Conservation (phyloP, 192 early-diverging fungal species). For the Phycomyces blakesleeanus region DNA sequence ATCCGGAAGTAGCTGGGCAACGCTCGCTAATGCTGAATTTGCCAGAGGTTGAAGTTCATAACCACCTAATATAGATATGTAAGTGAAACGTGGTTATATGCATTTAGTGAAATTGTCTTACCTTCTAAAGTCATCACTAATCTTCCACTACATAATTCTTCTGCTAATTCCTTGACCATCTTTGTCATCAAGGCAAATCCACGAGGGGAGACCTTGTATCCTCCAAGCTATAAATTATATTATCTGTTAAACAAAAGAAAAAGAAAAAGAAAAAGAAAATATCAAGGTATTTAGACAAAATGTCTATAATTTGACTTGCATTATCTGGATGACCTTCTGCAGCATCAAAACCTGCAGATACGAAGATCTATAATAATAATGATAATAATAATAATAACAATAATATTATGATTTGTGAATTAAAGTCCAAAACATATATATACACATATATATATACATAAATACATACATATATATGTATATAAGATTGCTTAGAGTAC, state of each 20-base stretch:
- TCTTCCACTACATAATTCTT: conserved; percentile 46
- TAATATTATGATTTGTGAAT: no score
- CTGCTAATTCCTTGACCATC: conserved; percentile 56
- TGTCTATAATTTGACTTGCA: conserved; percentile 30
- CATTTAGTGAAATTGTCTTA: background rate
- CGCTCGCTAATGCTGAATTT: conserved; percentile 36
- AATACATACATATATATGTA: no score
- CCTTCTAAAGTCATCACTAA: conserved; percentile 67
- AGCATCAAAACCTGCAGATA: conserved; percentile 78
- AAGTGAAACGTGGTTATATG: background rate
- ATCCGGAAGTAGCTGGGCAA: conserved; percentile 29
- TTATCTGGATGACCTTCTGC: conserved; percentile 59
- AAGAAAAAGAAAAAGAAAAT: background rate
- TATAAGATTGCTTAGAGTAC: no score
- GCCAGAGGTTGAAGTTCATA: conserved; percentile 48
- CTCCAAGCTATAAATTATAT: conserved; percentile 47
- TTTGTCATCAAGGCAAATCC: conserved; percentile 68
- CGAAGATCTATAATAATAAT: conserved; percentile 31
- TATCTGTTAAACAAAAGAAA: background rate
- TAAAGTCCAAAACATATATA: no score
- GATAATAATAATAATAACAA: no score
- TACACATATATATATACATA: no score
- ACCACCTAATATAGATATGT: conserved; percentile 17
- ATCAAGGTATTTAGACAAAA: no score
- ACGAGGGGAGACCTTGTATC: conserved; percentile 60